Evolutionary conservation across 2,329 filamentous ascomycete genomes (phyloP).

Genomic region (Exophiala sp.): DNA sequence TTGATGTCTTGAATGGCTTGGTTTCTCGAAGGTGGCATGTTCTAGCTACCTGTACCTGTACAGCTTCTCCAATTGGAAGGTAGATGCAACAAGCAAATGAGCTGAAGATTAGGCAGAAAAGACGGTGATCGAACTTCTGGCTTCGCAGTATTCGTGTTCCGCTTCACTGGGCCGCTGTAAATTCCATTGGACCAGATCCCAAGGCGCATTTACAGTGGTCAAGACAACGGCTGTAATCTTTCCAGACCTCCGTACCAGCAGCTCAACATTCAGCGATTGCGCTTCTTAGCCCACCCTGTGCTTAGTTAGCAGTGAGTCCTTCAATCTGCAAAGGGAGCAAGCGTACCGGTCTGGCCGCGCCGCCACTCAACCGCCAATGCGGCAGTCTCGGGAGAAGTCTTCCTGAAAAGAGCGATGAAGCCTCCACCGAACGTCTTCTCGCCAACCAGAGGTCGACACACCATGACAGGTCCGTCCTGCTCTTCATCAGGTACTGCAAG

Average conservation of each 20-base stretch:
- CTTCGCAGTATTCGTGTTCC: too few relatives aligned
- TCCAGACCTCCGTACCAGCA: not conserved
- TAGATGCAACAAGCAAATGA: not conserved
- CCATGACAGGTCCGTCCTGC: conserved; percentile 37
- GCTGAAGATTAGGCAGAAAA: not conserved
- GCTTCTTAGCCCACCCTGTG: conserved; percentile 14
- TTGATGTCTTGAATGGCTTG: too few relatives aligned
- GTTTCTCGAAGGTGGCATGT: too few relatives aligned
- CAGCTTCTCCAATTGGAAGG: not conserved
- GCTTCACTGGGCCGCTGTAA: too few relatives aligned
- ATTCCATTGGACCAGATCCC: too few relatives aligned
- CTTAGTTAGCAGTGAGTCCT: not conserved
- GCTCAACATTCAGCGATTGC: conserved; percentile 8
- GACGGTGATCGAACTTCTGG: too few relatives aligned
- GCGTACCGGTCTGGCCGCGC: conserved; percentile 13
- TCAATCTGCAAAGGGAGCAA: not conserved
- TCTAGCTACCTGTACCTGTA: too few relatives aligned
- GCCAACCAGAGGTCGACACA: conserved; percentile 51
- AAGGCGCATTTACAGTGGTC: too few relatives aligned
- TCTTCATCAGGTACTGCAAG: not conserved
- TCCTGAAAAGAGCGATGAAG: conserved; percentile 48
- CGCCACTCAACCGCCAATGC: conserved; percentile 10
- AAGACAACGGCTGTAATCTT: too few relatives aligned
- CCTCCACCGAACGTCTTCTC: conserved; percentile 45
- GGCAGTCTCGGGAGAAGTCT: conserved; percentile 25